Evolutionary conservation across 148 eudicot species (phyloP).

Genomic region (Polygonum aviculare): DNA sequence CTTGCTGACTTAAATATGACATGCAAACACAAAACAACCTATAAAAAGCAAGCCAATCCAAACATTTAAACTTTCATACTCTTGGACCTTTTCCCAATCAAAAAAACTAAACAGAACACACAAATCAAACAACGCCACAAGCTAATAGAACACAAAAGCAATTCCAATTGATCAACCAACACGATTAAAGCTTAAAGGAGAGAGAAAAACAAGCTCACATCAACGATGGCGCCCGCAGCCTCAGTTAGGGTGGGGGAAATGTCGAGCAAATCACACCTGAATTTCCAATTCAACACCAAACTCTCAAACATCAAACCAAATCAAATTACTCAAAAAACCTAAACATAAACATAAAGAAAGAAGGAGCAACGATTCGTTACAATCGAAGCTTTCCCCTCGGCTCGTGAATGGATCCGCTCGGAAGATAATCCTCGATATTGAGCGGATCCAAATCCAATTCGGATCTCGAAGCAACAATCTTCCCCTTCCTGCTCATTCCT

Average conservation of each 20-base stretch:
- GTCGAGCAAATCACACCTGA: conserved; percentile 83
- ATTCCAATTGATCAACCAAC: neutral
- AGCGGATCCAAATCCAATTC: conserved; percentile 90
- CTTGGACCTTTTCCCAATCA: neutral
- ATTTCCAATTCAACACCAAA: neutral
- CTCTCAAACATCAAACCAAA: neutral
- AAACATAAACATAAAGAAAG: neutral
- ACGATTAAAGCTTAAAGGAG: neutral
- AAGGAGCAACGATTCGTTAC: conserved; percentile 26
- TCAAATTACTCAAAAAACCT: neutral
- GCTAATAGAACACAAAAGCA: neutral
- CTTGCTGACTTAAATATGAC: neutral
- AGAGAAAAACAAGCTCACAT: conserved; percentile 34
- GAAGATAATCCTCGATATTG: conserved; percentile 83
- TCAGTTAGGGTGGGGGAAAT: conserved; percentile 84
- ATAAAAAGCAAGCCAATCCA: neutral
- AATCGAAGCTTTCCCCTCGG: conserved; percentile 70
- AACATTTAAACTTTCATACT: neutral
- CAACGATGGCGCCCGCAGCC: conserved; percentile 97
- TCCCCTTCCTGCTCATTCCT: conserved; percentile 21
- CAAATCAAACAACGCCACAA: neutral
- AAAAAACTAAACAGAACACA: neutral
- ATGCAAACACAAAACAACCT: neutral
- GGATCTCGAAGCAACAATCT: conserved; percentile 31
- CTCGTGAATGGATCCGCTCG: conserved; percentile 46